Conservation (phyloP, 202 grass and related monocot genomes). For the Setaria italica region DNA sequence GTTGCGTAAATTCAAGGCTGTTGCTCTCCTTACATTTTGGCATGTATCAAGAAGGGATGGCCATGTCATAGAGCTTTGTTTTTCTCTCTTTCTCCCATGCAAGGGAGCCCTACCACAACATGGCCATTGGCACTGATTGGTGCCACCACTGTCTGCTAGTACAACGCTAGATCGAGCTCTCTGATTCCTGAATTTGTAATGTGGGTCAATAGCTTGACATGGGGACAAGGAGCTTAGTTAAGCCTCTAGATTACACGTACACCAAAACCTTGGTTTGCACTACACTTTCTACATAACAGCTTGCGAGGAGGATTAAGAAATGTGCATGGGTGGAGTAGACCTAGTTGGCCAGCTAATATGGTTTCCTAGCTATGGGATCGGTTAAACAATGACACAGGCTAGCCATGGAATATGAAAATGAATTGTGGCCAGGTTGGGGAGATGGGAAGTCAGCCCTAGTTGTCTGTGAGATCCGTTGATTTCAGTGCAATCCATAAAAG, state of each 20-base stretch:
- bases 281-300: conserved; percentile 24
- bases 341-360: conserved; percentile 10
- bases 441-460: conserved; percentile 53
- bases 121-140: conserved; percentile 9
- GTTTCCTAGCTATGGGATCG: conserved; percentile 13
- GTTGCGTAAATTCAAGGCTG: not conserved
- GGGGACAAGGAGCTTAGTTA: conserved; percentile 30
- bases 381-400: conserved; percentile 18
- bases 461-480: conserved; percentile 48
- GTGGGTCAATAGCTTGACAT: conserved; percentile 45
- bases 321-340: conserved; percentile 35
- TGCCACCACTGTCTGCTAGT: not conserved
- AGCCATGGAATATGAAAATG: conserved; percentile 25
- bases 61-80: conserved; percentile 20
- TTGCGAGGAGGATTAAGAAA: conserved; percentile 33
- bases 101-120: conserved; percentile 27
- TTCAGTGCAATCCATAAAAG: conserved; percentile 39
- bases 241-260: conserved; percentile 34
- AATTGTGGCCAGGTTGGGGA: conserved; percentile 27
- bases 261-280: conserved; percentile 45
- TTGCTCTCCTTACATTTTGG: conserved; percentile 9
- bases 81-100: not conserved
- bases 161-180: conserved; percentile 27
- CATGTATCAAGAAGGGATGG: not conserved
- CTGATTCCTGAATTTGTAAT: conserved; percentile 21